Evolutionary conservation across 129 eudicot genomes (phyloP).

Genomic region (Pulicaria dysenterica): DNA sequence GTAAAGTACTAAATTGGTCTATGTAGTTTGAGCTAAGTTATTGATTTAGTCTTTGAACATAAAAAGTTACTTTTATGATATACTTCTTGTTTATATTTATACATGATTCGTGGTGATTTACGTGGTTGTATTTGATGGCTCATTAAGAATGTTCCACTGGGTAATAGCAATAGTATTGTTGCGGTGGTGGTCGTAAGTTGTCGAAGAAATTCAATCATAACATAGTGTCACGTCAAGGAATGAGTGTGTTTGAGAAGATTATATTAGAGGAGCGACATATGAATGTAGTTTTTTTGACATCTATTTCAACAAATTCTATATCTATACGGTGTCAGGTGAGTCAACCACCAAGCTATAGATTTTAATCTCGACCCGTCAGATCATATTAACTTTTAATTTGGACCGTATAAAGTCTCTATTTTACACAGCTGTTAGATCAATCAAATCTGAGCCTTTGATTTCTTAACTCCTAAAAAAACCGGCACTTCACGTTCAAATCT

Average conservation of each 20-base stretch:
- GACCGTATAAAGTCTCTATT: too few relatives aligned
- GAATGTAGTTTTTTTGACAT: constrained; percentile 32
- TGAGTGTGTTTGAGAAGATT: constrained; percentile 85
- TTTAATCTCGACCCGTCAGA: too few relatives aligned
- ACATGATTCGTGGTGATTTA: constrained; percentile 25
- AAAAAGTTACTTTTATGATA: not conserved
- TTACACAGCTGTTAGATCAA: too few relatives aligned
- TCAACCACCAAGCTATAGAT: too few relatives aligned
- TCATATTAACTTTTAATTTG: too few relatives aligned
- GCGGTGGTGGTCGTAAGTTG: constrained; percentile 31
- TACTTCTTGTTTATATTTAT: constrained; percentile 12
- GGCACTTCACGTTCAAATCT: too few relatives aligned
- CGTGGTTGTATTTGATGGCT: constrained; percentile 53
- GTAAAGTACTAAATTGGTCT: too few relatives aligned
- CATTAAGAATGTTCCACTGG: constrained; percentile 45
- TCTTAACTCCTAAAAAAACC: too few relatives aligned
- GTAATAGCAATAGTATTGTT: constrained; percentile 1
- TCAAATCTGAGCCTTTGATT: too few relatives aligned
- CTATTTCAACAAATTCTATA: constrained; percentile 41
- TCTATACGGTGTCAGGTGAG: too few relatives aligned
- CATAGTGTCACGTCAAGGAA: constrained; percentile 79
- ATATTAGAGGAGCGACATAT: constrained; percentile 61
- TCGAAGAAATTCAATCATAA: constrained; percentile 60
- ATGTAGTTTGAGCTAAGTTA: too few relatives aligned
- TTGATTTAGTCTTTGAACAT: too few relatives aligned